Evolutionary conservation across 768 basidiomycete genomes (phyloP), one percentile per base, ranked within the genome.

Genomic region (Mycena belliarum): DNA sequence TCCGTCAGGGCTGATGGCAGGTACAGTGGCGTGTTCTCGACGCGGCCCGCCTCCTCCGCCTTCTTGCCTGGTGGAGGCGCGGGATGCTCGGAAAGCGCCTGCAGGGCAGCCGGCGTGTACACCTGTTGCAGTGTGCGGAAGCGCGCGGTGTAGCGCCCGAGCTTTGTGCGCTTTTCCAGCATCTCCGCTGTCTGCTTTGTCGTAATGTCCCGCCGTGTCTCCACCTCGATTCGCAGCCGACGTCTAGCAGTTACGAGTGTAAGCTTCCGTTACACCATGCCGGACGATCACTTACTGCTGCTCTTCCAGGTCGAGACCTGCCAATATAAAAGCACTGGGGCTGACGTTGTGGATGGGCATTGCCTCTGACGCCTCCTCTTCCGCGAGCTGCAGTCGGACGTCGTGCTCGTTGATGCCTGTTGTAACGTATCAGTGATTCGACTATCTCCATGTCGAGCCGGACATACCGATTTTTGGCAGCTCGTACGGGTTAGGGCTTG

Each of bases 241-340:
- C 51, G 45, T 20, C 45, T 50, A 11, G 7, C 12, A 25, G n/a
- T 9, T 32, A 35, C 0, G 2, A 37, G 2, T 29, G 45, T 48
- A 18, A 47, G 44, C n/a, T 3, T 44, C 35, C n/a, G n/a, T n/a
- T n/a, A 20, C 1, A n/a, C 2, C 9, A 20, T 21, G 10, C 23
- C 21, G 10, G 28, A 5, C 45, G 12, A 32, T 14, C 24, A 26
- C 64, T 15, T 24, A 69, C 66, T 67, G 66, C 41, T 66, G 57
- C 1, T 65, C 66, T 29, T 69, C 68, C 0, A 69, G 40, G 21
- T 67, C 66, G 6, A 63, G 10, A 0, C 65, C 68, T 3, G 50
- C 52, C 1, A 40, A 29, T 10, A 69, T 57, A 6, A 69, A 59
- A 2, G 52, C 26, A 16, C 61, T 65, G 3, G 65, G 60, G 2